Base-by-base conservation (phyloP, 176 grass and related monocot species). In the Avena sativa region DNA sequence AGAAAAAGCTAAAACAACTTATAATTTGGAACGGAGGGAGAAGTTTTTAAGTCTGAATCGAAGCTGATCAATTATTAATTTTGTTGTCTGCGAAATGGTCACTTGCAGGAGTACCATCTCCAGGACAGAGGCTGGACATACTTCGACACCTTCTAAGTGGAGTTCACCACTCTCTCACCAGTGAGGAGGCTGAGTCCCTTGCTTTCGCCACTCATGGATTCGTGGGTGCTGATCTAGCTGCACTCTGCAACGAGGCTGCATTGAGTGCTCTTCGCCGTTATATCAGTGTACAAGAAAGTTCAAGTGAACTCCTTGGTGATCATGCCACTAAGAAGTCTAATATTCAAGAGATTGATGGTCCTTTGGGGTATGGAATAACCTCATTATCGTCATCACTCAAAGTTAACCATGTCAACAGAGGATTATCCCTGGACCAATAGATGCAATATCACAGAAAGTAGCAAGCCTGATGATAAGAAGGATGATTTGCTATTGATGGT, bases 181-280 rank as follows among this genome's bases (percentile, higher is more conserved):
- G 17, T 78, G 76, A 79, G 23, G 91, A 92, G 59, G 26, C 88
- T 76, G 78, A 91, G 44, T 85, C 87, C 38, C 81, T 95, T 83
- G 90, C 92, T 92, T 85, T 52, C 12, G 76, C 50, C 21, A 94
- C 93, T 56, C 96, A 98, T 92, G 96, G 96, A 30, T 98, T 94
- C 82, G 96, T 98, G 28, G 96, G 96, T 84, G 96, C 96, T 92
- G 96, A 98, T 91, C 89, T 98, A 79, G 88, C 90, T 61, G 93
- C 96, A 77, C 90, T 98, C 50, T 94, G 96, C 79, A 95, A 96
- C 68, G 96, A 95, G 71, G 92, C 96, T 58, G 92, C 90, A 70
- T 63, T 95, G 55, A 91, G 72, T 79, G 88, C 92, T 79, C 92
- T 98, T 60, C 90, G 85, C 40, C 85, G 47, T 36, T 89, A 92